Percentiles rank a stretch among this genome's conserved stretches.
Conservation (phyloP, 345 rosid genomes). For the Hevea brasiliensis region DNA sequence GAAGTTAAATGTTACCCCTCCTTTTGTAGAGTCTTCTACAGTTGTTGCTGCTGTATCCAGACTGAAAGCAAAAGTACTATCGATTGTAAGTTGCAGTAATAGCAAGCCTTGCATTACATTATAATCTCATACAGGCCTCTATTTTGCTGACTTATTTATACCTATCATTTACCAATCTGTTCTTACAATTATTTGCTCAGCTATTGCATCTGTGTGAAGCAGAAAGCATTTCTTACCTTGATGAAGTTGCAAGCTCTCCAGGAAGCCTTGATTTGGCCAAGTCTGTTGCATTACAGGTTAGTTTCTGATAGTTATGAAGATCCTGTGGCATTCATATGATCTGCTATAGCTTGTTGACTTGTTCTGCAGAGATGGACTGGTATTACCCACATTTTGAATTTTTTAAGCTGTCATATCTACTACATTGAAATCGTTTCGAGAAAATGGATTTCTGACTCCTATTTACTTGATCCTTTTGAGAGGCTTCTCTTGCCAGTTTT, state of each 20-base stretch:
- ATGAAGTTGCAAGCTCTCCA: constrained; percentile 78
- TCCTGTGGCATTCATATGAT: background rate
- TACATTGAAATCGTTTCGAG: background rate
- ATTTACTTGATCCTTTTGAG: background rate
- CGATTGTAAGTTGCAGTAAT: constrained; percentile 64
- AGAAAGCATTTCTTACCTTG: constrained; percentile 89
- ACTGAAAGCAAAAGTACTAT: constrained; percentile 84
- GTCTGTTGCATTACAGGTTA: constrained; percentile 77
- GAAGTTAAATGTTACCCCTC: constrained; percentile 48
- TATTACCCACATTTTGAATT: background rate
- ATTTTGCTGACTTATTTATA: background rate
- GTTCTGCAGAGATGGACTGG: constrained; percentile 1
- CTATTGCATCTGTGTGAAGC: constrained; percentile 86
- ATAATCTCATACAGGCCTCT: background rate
- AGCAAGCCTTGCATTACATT: constrained; percentile 10
- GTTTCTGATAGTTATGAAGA: constrained; percentile 30
- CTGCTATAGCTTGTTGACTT: constrained; percentile 9
- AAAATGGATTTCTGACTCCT: background rate
- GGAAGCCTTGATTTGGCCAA: constrained; percentile 78
- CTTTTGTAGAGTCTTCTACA: constrained; percentile 41
- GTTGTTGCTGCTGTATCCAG: constrained; percentile 68
- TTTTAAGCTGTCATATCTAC: background rate
- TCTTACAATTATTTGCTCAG: constrained; percentile 49
- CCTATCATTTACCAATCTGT: constrained; percentile 1
- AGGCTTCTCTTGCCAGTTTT: background rate